A percentile compares a stretch with the other conserved stretches of the same genome.
Conservation (phyloP, 148 eudicot species). For the Tetragonia tetragonoides region DNA sequence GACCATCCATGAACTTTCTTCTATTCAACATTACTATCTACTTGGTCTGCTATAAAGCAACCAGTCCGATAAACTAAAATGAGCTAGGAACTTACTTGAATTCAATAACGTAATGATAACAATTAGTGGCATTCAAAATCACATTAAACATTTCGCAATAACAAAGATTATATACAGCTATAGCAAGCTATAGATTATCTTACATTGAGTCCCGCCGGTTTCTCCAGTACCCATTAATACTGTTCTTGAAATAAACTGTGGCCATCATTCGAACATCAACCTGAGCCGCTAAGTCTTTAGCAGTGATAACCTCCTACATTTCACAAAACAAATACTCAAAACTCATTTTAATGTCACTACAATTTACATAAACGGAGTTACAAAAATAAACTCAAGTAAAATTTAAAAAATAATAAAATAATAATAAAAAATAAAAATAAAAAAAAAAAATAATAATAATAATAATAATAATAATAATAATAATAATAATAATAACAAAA, state of each 20-base stretch:
- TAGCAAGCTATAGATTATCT: constrained; percentile 18
- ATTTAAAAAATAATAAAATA: background rate
- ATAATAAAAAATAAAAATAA: too few relatives aligned
- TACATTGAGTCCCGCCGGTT: constrained; percentile 72
- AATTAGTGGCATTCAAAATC: background rate
- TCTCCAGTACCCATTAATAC: constrained; percentile 87
- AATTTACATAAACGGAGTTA: background rate
- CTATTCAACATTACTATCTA: background rate
- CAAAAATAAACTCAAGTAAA: background rate
- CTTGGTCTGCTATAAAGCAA: too few relatives aligned
- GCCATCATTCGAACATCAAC: constrained; percentile 91
- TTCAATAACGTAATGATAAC: too few relatives aligned
- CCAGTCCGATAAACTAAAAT: too few relatives aligned
- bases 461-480: too few relatives aligned
- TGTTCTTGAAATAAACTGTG: constrained; percentile 86
- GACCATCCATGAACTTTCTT: too few relatives aligned
- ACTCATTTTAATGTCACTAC: constrained; percentile 19
- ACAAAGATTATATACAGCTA: background rate
- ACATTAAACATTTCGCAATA: background rate
- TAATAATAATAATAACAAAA: too few relatives aligned
- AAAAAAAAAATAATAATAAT: too few relatives aligned
- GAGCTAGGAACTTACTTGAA: too few relatives aligned
- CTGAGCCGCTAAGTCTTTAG: constrained; percentile 72
- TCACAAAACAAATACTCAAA: constrained; percentile 8
- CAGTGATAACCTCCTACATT: constrained; percentile 84